Evolutionary conservation across 2,329 filamentous ascomycete species (phyloP), one percentile per base, ranked within the genome.

Genomic region (Aspergillus transmontanensis): DNA sequence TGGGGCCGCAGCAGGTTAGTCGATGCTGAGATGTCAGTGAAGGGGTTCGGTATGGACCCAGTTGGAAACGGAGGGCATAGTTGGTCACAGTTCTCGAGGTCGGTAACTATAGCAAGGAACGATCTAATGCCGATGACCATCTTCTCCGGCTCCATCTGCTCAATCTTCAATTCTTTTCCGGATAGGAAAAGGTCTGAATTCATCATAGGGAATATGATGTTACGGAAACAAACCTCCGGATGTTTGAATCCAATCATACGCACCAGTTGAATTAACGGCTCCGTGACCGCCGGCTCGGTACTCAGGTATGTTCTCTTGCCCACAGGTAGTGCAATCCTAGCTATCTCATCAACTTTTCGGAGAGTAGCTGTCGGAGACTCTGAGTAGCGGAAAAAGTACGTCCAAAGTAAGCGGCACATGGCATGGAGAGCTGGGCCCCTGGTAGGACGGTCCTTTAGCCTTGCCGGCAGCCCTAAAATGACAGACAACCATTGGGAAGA

Each of bases 101-200:
- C 95, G 0, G 91, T 87, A 87, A 99, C 94, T 69, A 98, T 93
- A 36, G 91, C 92, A 32, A 99, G 84, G 75, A 98, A 99, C 3
- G 95, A 92, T 66, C 93, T 88, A 66, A 99, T 99, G 3, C 94
- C 95, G 69, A 99, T 91, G n/a, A 98, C 94, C 80, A 97, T 96
- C 71, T 92, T 90, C 74, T 99, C 96, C 0, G 96, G 95, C 66
- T 99, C 95, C 65, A 99, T 85, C 73, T 96, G 92, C 73, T 98
- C 95, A 32, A 97, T 91, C 73, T 88, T 93, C 48, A 95, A 81
- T 51, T 97, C 92, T 71, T 89, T 92, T 82, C 83, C 84, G 21
- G 89, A 87, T 32, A 86, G 84, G 74, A 97, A 95, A n/a, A 93
- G 82, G 58, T 97, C 94, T 1, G 93, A 93, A 74, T 96, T 97